Evolutionary conservation across 140 eudicot species (phyloP).

Genomic region (Bidens hawaiensis): DNA sequence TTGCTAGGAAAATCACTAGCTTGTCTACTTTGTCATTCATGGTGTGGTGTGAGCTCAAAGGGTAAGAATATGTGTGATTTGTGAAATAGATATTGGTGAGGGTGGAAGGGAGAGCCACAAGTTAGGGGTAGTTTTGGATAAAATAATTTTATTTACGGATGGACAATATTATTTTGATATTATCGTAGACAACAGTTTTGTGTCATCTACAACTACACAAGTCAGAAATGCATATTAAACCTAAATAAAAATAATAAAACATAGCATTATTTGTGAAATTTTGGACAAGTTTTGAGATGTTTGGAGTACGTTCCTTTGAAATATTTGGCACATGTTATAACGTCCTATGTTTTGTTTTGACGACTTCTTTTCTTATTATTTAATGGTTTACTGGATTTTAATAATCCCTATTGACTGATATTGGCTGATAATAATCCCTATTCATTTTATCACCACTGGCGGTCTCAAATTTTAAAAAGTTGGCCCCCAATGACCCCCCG

Average conservation of each 20-base stretch:
- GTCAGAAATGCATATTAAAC: neutral
- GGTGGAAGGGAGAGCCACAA: conserved; percentile 58
- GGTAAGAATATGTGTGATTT: conserved; percentile 15
- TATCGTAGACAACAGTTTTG: conserved; percentile 9
- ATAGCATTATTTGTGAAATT: neutral
- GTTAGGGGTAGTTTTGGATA: conserved; percentile 46
- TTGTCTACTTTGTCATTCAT: conserved; percentile 95
- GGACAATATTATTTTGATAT: conserved; percentile 45
- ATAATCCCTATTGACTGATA: too few species aligned
- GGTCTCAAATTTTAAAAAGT: too few species aligned
- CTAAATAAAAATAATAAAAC: too few species aligned
- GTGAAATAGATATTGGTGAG: conserved; percentile 18
- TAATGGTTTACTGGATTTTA: too few species aligned
- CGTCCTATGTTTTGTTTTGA: too few species aligned
- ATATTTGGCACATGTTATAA: too few species aligned
- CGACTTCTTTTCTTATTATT: too few species aligned
- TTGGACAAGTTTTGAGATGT: too few species aligned
- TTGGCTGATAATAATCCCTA: too few species aligned
- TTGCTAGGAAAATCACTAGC: conserved; percentile 86
- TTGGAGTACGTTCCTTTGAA: too few species aligned
- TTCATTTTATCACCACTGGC: too few species aligned
- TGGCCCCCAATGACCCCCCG: too few species aligned
- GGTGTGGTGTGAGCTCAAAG: conserved; percentile 23
- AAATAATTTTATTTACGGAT: conserved; percentile 28
- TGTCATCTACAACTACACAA: conserved; percentile 23